Base-by-base conservation (phyloP, 331 rosid genomes). In the Spiraea crenata region DNA sequence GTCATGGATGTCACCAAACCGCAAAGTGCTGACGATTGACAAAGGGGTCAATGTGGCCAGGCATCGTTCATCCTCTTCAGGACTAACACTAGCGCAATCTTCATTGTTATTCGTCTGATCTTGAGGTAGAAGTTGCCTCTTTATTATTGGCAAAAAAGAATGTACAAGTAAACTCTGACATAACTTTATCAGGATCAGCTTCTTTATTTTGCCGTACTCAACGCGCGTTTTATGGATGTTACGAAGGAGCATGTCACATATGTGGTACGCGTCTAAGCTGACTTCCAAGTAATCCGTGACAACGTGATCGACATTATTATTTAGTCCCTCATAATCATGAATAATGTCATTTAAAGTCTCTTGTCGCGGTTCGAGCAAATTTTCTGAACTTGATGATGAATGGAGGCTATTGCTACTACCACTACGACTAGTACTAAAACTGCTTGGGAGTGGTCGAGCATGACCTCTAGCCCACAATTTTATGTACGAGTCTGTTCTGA, bases 401-500 rank as follows among this genome's bases (percentile, higher is more conserved):
- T 41, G 45, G 50, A 44, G 77, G 49, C 31, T 25, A 25, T 25
- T 2, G 31, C 31, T 25, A 25, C 31, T 25, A 25, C 31, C 2
- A 25, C 31, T 25, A 25, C 50, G 50, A 55, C 31, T 25, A 25
- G 3, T 72, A 15, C 48, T 77, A 38, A 45, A 76, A 65, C 81
- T 63, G 12, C 45, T 77, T 51, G 59, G 78, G n/a, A 74, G 42
- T 42, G 64, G 81, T 3, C 58, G 31, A 2, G 31, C 56, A 12
- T 89, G 87, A 60, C 83, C 92, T 79, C 70, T 90, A 67, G 77
- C 85, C 78, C 81, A 86, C 65, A 93, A 87, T 72, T 93, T 95
- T 1, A 82, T 79, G n/a, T 77, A 91, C 9, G 99, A 93, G 14
- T 83, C 85, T 57, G 99, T 86, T 82, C 96, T 82, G 81, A 93